Conservation (phyloP, 345 rosid species). For the Linum lewisii region DNA sequence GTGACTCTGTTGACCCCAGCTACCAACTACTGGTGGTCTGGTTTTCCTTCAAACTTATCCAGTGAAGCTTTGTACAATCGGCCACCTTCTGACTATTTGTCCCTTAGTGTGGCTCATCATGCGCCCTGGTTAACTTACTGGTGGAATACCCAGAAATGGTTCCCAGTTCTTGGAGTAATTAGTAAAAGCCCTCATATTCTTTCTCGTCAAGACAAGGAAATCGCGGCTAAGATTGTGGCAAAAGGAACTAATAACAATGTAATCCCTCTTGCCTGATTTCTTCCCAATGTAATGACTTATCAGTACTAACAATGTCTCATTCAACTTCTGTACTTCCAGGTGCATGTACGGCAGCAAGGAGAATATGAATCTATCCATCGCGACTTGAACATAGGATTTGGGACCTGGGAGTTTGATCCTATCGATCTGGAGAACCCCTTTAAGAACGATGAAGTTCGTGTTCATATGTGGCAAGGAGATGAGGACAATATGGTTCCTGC, state of each 20-base stretch:
- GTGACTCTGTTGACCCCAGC: constrained; percentile 13
- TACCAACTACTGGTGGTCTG: constrained; percentile 21
- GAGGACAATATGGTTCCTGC: constrained; percentile 13
- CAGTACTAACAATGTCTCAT: too few relatives aligned
- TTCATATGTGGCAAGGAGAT: constrained; percentile 24
- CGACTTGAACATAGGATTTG: constrained; percentile 10
- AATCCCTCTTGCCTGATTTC: background rate
- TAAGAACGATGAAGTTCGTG: constrained; percentile 13
- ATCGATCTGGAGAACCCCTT: constrained; percentile 18
- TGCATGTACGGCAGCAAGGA: constrained; percentile 15
- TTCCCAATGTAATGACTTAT: background rate
- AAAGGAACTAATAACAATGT: background rate
- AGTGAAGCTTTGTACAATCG: constrained; percentile 9
- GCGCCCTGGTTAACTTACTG: constrained; percentile 19
- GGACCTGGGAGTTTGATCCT: constrained; percentile 22
- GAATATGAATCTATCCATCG: constrained; percentile 13
- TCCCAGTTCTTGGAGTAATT: constrained; percentile 7
- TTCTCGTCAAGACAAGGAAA: constrained; percentile 11
- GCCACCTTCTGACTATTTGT: constrained; percentile 14
- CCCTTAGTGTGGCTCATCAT: constrained; percentile 14
- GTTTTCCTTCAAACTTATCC: constrained; percentile 20
- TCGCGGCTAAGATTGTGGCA: background rate
- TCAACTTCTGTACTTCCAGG: too few relatives aligned
- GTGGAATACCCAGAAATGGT: constrained; percentile 23
- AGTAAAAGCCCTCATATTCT: background rate